A percentile compares a stretch with the other conserved stretches of the same genome.
Conservation (phyloP, 1,284 basidiomycete species). For the Phenoliferia sp. region DNA sequence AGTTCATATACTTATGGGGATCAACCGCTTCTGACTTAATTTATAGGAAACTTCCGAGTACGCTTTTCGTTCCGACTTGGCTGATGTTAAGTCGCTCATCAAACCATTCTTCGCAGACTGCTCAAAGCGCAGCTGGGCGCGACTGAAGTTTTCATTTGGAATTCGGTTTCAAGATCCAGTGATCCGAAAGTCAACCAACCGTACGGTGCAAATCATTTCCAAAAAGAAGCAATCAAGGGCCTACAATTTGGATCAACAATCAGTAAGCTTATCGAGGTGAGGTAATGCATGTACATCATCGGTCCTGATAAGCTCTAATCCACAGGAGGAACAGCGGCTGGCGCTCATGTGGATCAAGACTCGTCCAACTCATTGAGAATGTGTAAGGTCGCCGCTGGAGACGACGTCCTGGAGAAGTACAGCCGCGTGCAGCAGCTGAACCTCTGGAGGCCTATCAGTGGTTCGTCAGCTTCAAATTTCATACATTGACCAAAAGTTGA, state of each 20-base stretch:
- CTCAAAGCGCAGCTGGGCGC: constrained; percentile 33
- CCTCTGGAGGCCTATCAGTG: constrained; percentile 39
- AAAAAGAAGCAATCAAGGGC: background rate
- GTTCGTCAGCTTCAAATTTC: too few relatives aligned
- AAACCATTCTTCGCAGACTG: constrained; percentile 14
- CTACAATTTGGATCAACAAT: constrained; percentile 15
- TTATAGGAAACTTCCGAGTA: background rate
- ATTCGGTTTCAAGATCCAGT: constrained; percentile 29
- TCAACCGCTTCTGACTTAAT: background rate
- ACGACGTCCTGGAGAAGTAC: constrained; percentile 23
- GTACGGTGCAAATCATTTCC: background rate
- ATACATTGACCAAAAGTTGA: too few relatives aligned
- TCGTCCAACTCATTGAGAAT: constrained; percentile 1
- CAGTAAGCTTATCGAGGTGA: too few relatives aligned
- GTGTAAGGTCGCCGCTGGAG: constrained; percentile 15
- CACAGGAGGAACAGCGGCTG: constrained; percentile 35
- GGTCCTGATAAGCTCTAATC: too few relatives aligned
- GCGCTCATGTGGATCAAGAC: constrained; percentile 41
- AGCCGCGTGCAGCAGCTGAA: constrained; percentile 37
- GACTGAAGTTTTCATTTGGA: constrained; percentile 39
- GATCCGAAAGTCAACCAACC: background rate
- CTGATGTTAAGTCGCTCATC: background rate
- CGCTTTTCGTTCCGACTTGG: background rate
- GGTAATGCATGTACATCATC: too few relatives aligned
- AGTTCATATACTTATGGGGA: background rate